Base-by-base conservation (phyloP, 2,329 filamentous ascomycete genomes). In the Xenoacremonium recifei region DNA sequence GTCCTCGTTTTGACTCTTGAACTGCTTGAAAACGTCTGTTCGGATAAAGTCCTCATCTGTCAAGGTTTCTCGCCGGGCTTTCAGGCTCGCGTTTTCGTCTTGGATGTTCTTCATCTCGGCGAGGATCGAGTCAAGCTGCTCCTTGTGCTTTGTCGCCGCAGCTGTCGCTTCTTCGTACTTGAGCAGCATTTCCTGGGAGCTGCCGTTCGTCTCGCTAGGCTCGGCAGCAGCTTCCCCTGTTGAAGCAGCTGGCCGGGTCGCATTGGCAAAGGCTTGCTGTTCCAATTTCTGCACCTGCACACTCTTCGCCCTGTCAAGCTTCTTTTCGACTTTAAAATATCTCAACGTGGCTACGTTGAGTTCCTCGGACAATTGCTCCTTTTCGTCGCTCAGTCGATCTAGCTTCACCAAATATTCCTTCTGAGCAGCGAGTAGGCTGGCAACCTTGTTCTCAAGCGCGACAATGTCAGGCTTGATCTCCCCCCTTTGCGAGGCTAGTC, bases 271-370 rank as follows among this genome's bases (percentile, higher is more conserved):
- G 21, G 91, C 90, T 67, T 96, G 89, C 57, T 89, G 87, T 63
- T 97, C 93, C 45, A 99, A 69, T 63, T 95, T 96, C 48, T 91
- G 87, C 2, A 96, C 90, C 43, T 95, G 90, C 13, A 83, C 72
- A 61, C 93, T 99, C 66, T 89, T 92, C 18, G 86, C 81, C 32
- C 93, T 82, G 63, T 99, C 93, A 39, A 97, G 74, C 63, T 90
- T 93, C 71, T 95, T 95, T 64, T 99, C 93, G 0, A 93, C 93
- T 54, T 95, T 88, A 72, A 97, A 89, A 60, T 95, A 97, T 51
- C 93, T 82, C 45, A 95, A 74, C 5, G 90, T 95, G 13, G 92
- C 93, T 23, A 82, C 85, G 61, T 97, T 92, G 16, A 97, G 74
- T 48, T 92, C 86, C 58, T 93, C 87, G 35, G 89, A 89, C 4